Evolutionary conservation across 2,329 filamentous ascomycete species (phyloP).

Genomic region (Sclerotinia subarctica): DNA sequence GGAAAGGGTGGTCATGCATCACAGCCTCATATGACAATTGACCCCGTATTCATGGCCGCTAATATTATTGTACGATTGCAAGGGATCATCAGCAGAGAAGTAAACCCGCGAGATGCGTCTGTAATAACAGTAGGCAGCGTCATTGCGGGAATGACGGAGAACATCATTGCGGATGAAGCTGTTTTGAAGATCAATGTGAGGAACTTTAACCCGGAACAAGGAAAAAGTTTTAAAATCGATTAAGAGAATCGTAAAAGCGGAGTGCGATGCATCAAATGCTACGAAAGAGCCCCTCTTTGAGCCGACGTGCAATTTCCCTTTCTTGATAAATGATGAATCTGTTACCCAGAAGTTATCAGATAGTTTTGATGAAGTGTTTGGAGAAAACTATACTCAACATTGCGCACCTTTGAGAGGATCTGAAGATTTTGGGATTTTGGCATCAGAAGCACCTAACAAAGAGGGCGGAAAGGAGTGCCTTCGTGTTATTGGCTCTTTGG

Average conservation of each 20-base stretch:
- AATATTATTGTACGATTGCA: slow-evolving; percentile 44
- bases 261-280: slow-evolving; percentile 45
- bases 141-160: slow-evolving; percentile 44
- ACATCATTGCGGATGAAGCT: slow-evolving; percentile 46
- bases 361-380: slow-evolving; percentile 29
- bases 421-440: slow-evolving; percentile 47
- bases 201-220: slow-evolving; percentile 39
- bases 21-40: slow-evolving; percentile 44
- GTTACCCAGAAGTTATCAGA: slow-evolving; percentile 23
- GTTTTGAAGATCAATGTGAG: slow-evolving; percentile 45
- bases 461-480: slow-evolving; percentile 30
- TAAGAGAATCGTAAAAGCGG: slow-evolving; percentile 50
- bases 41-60: slow-evolving; percentile 47
- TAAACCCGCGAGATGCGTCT: slow-evolving; percentile 42
- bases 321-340: slow-evolving; percentile 29
- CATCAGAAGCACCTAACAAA: slow-evolving; percentile 39
- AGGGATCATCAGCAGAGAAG: slow-evolving; percentile 42
- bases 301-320: slow-evolving; percentile 27
- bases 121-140: slow-evolving; percentile 47
- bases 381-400: slow-evolving; percentile 25
- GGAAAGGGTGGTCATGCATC: slow-evolving; percentile 47
- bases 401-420: slow-evolving; percentile 24
- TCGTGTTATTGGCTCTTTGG: slow-evolving; percentile 41
- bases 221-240: slow-evolving; percentile 41
- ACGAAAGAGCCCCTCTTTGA: slow-evolving; percentile 33